Evolutionary conservation across 345 rosid species (phyloP), one percentile per base, ranked within the genome.

Genomic region (Aquilaria yunnanensis): DNA sequence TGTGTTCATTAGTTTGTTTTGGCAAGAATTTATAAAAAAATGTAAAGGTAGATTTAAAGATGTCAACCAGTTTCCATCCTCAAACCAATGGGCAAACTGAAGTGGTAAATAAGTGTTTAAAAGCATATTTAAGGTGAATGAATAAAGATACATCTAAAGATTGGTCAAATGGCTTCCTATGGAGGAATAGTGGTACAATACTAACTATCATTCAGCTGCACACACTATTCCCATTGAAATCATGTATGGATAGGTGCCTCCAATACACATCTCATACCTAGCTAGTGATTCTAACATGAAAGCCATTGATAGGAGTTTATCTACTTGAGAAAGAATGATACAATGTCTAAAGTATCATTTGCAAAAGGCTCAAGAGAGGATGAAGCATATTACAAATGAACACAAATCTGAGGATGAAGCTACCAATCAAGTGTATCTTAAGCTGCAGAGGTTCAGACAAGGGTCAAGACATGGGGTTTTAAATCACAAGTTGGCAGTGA

Each of bases 61-160:
- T 60, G 8, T 33, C 45, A 2, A 3, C 55, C 0, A 34, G 32
- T 2, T 62, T 56, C 29, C 67, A 68, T 33, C 51, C 61, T 0
- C 65, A 67, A 13, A 51, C 30, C 0, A 45, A 67, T 23, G 54
- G 55, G 1, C 45, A 61, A 11, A 64, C 57, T 0, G 32, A 62
- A n/a, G 33, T 62, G 0, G 66, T 62, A 0, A 67, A 67, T 32
- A 12, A 14, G 2, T 9, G 45, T 14, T 8, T 59, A 0, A 50
- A 67, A 41, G n/a, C n/a, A 2, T 65, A 65, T 9, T 13, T 56
- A 2, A 31, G 69, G 6, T 45, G 69, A 9, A n/a, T 56, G 51
- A 2, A 5, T 0, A 8, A 9, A 9, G 53, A 12, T 14, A 30
- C 1, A 5, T 56, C 69, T 0, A 32, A 14, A 31, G 31, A 66